Base-by-base conservation (phyloP, 331 rosid genomes). In the Pyrus hybrid region DNA sequence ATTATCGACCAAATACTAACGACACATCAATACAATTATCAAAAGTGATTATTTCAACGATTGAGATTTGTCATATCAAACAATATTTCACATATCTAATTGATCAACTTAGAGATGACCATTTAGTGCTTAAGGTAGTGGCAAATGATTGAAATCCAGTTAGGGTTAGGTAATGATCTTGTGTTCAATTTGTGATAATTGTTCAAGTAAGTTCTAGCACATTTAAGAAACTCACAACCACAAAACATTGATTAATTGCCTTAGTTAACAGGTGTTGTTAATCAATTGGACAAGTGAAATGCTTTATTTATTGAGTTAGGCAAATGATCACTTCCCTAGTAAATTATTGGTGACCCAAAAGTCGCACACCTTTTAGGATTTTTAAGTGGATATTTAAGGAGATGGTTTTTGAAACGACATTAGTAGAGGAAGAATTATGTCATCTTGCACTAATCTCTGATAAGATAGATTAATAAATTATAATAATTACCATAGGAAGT, bases 401-500 rank as follows among this genome's bases (percentile, higher is more conserved):
- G 68, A 62, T 43, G 29, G 45, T 61, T 62, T 37, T 18, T 62
- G 61, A 73, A 62, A 73, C 28, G 77, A 73, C 77, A 51, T 73
- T 60, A 73, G 22, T 4, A 61, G 43, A 58, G 30, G 47, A 41
- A 20, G 9, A 65, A 11, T 4, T 49, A 43, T 43, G 77, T 73
- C 77, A 73, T 73, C 45, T 43, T 26, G 69, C 77, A 62, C 61
- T 73, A 73, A 23, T 7, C 18, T 4, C 5, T 3, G 14, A 28
- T 25, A 43, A 43, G 47, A 60, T 37, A 20, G 41, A 12, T 22
- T 37, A 63, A 47, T 28, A 3, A 37, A 37, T 37, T 37, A 20
- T 17, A 72, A 21, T 22, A 11, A 33, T 54, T 53, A 17, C n/a
- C 33, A 6, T 6, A 49, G 12, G 22, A 72, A 25, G 26, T 23